These are phyloP conservation scores for Talaromyces stipitatus DNA, from an alignment of 495 filamentous ascomycete species.

Conservation along the genomic window DNA sequence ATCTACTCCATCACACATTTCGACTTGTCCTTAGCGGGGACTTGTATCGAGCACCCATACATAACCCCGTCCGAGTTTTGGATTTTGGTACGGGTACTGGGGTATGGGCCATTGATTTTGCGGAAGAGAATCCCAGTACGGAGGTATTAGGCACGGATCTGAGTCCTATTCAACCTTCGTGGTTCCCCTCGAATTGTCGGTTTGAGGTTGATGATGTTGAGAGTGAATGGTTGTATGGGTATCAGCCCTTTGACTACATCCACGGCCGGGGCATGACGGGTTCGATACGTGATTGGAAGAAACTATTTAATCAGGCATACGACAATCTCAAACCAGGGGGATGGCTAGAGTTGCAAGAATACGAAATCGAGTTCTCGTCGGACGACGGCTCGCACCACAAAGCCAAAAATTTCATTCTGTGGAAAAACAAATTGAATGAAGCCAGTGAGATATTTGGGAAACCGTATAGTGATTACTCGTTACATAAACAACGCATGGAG, in stretches of 20 bases:
- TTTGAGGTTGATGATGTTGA: conserved; percentile 60
- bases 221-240: conserved; percentile 43
- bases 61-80: conserved; percentile 38
- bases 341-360: conserved; percentile 52
- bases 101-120: conserved; percentile 57
- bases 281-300: conserved; percentile 51
- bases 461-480: conserved; percentile 21
- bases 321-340: conserved; percentile 49
- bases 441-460: conserved; percentile 30
- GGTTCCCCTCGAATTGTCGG: conserved; percentile 55
- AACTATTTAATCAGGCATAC: conserved; percentile 39
- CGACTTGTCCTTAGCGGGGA: conserved; percentile 44
- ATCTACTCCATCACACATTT: conserved; percentile 49
- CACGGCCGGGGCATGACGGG: conserved; percentile 52
- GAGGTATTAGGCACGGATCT: conserved; percentile 43
- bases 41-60: conserved; percentile 43
- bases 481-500: conserved; percentile 39
- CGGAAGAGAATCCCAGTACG: conserved; percentile 20
- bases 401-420: conserved; percentile 19
- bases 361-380: conserved; percentile 42
- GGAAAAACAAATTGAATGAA: conserved; percentile 26
- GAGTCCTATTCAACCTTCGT: conserved; percentile 51
- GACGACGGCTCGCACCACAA: conserved; percentile 44
- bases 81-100: conserved; percentile 61
- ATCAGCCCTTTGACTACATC: conserved; percentile 51